A percentile compares a stretch with the other conserved stretches of the same genome.
phyloP scores from a whole-genome alignment of 768 basidiomycete genomes.

The Xerocomellus intermedius region DNA sequence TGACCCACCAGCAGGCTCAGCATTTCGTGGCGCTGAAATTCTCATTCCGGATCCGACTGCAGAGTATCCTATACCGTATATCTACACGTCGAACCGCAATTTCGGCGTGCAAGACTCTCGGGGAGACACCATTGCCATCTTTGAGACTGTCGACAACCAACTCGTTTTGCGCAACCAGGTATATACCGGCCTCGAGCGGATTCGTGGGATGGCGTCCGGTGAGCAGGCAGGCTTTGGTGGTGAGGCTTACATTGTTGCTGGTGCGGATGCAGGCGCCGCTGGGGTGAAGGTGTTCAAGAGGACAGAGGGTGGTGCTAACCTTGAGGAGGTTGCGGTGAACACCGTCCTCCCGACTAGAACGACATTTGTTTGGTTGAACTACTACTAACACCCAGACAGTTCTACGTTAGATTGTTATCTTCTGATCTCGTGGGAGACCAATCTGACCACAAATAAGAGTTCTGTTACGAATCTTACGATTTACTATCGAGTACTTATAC shows the following conservation, averaged over 20 bases:
- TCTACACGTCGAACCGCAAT: conserved; percentile 64
- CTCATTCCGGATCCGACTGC: no score
- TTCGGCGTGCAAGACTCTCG: conserved; percentile 42
- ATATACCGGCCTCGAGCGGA: conserved; percentile 60
- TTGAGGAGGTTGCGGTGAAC: conserved; percentile 56
- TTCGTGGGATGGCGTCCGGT: conserved; percentile 65
- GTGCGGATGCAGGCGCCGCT: conserved; percentile 50
- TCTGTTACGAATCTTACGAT: no score
- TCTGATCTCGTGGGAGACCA: no score
- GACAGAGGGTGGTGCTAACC: conserved; percentile 43
- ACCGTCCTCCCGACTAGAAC: conserved; percentile 49
- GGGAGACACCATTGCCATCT: conserved; percentile 66
- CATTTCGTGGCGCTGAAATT: no score
- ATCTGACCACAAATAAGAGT: no score
- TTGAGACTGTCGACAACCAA: conserved; percentile 40
- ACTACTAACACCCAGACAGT: no score
- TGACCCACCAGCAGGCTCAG: conserved; percentile 27
- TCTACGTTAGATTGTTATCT: no score
- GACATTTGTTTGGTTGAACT: conserved; percentile 44
- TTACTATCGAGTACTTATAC: no score
- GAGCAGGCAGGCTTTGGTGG: conserved; percentile 38
- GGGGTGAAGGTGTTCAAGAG: conserved; percentile 41
- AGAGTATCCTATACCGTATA: no score
- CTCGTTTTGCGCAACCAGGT: conserved; percentile 29
- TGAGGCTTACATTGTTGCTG: conserved; percentile 55